These are phyloP conservation scores for Clarireedia paspali DNA, from an alignment of 2,329 filamentous ascomycete genomes.

Conservation along the genomic window DNA sequence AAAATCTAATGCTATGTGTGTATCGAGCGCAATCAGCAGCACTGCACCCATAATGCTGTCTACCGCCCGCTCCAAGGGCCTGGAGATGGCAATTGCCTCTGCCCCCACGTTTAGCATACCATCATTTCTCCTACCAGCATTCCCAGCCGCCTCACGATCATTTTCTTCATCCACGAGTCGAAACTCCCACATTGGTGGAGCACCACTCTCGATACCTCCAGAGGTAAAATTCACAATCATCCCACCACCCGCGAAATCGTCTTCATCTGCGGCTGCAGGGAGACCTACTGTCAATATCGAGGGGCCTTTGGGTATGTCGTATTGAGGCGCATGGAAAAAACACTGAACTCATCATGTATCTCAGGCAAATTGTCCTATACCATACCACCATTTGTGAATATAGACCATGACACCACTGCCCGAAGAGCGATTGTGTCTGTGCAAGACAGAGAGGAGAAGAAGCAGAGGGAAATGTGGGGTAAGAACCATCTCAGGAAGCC, in stretches of 20 bases:
- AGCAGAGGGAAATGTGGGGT: constrained; percentile 98
- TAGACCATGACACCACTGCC: constrained; percentile 58
- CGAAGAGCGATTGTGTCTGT: constrained; percentile 63
- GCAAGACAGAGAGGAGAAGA: constrained; percentile 56
- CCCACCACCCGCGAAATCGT: constrained; percentile 38
- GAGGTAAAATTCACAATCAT: constrained; percentile 72
- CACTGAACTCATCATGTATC: background rate
- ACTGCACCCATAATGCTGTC: constrained; percentile 49
- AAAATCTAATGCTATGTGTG: constrained; percentile 4
- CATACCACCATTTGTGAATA: constrained; percentile 69
- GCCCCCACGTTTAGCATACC: constrained; percentile 49
- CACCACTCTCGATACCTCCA: constrained; percentile 71
- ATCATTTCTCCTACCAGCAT: constrained; percentile 65
- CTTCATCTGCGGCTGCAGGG: constrained; percentile 40
- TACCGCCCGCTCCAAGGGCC: constrained; percentile 51
- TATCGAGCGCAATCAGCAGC: background rate
- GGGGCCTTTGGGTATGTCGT: constrained; percentile 63
- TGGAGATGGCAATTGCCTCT: constrained; percentile 48
- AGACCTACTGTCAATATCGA: constrained; percentile 61
- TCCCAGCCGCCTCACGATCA: constrained; percentile 44
- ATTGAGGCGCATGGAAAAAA: background rate
- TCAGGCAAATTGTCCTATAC: constrained; percentile 66
- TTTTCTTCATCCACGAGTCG: constrained; percentile 66
- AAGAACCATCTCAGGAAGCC: constrained; percentile 3
- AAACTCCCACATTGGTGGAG: constrained; percentile 78